These are phyloP conservation scores for Bipolaris zeicola DNA, from an alignment of 2,329 filamentous ascomycete genomes.

Conservation along the genomic window DNA sequence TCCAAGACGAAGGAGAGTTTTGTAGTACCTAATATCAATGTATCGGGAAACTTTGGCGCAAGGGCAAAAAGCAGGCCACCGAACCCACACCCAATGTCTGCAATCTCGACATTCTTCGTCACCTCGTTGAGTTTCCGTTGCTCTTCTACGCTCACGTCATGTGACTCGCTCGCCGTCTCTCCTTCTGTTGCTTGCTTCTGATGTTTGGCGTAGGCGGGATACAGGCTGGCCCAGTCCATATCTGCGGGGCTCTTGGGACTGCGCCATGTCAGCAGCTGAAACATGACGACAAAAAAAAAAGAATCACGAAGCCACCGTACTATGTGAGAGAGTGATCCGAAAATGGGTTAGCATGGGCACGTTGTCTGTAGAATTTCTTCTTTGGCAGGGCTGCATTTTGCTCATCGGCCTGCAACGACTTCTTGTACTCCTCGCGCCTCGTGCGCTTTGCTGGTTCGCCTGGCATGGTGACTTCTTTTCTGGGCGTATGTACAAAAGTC, in stretches of 20 bases:
- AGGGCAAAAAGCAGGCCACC: constrained; percentile 88
- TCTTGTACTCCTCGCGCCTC: constrained; percentile 55
- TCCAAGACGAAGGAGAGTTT: background rate
- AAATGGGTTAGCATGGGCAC: constrained; percentile 97
- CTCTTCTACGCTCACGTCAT: constrained; percentile 23
- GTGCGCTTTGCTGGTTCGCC: constrained; percentile 49
- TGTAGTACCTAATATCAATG: constrained; percentile 75
- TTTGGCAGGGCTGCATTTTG: constrained; percentile 70
- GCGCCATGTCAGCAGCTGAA: constrained; percentile 27
- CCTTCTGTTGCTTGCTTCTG: constrained; percentile 21
- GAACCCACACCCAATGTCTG: constrained; percentile 97
- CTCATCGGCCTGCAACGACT: constrained; percentile 42
- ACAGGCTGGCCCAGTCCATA: constrained; percentile 92
- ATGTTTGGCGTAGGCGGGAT: constrained; percentile 67
- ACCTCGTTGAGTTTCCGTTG: constrained; percentile 44
- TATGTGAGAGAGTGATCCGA: constrained; percentile 90
- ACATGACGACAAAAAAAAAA: background rate
- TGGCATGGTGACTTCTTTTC: constrained; percentile 30
- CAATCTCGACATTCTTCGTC: constrained; percentile 79
- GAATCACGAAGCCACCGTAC: constrained; percentile 55
- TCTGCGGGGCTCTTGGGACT: constrained; percentile 78
- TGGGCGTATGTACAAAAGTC: constrained; percentile 3
- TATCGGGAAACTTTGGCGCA: constrained; percentile 78
- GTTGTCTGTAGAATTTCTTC: constrained; percentile 95
- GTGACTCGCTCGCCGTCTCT: constrained; percentile 25